These are phyloP conservation scores for Hippophae tibetana DNA, from an alignment of 306 rosid species.

Conservation along the genomic window DNA sequence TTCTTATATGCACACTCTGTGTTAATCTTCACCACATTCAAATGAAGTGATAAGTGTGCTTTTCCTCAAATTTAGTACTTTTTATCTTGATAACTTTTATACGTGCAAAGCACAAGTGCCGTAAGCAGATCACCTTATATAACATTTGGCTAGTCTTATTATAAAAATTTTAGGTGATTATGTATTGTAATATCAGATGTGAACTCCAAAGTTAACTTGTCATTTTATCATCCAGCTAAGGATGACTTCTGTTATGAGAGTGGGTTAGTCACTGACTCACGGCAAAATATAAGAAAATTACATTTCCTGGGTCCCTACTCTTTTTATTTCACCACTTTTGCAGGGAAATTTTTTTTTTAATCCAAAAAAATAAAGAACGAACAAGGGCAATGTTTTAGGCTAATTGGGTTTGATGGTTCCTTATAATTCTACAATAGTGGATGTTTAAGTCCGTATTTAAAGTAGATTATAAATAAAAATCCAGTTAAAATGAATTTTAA, in stretches of 20 bases:
- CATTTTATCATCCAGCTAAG: not conserved
- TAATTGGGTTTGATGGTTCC: too few species aligned
- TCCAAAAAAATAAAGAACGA: too few species aligned
- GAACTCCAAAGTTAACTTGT: not conserved
- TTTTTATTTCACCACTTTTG: too few species aligned
- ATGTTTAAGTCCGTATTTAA: too few species aligned
- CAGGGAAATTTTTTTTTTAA: too few species aligned
- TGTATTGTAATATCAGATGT: too few species aligned
- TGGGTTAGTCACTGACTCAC: not conserved
- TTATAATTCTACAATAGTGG: too few species aligned
- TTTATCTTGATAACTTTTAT: conserved; percentile 28
- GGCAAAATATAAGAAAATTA: not conserved
- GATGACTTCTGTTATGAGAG: not conserved
- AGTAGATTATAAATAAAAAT: too few species aligned
- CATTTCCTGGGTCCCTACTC: conserved; percentile 8
- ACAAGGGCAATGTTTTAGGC: too few species aligned
- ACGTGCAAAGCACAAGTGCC: not conserved
- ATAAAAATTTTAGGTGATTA: conserved; percentile 5
- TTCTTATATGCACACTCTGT: conserved; percentile 20
- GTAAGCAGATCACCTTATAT: conserved; percentile 29
- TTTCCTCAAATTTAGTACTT: conserved; percentile 14
- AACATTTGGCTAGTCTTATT: conserved; percentile 31
- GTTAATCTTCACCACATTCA: conserved; percentile 21
- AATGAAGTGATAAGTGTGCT: conserved; percentile 15
- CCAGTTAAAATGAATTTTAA: too few species aligned